These are phyloP conservation scores for Eucalyptus leucophloia DNA, from an alignment of 345 rosid species.

Conservation along the genomic window DNA sequence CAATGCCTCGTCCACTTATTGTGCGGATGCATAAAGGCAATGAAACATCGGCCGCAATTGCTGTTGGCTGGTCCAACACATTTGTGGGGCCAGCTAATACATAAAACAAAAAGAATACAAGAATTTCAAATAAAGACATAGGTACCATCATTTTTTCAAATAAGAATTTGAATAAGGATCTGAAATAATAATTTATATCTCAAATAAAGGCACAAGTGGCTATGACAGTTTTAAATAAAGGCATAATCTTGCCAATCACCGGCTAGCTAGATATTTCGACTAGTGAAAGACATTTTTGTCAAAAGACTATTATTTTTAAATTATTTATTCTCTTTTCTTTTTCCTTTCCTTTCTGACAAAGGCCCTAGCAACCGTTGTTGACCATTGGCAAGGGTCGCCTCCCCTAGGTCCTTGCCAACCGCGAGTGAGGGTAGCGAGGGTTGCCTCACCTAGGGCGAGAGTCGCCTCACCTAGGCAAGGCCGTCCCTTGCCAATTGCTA, in stretches of 20 bases:
- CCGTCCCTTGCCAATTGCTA: accelerated
- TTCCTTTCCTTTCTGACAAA: accelerated
- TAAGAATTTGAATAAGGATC: accelerated
- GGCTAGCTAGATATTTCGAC: too few species aligned
- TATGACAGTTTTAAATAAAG: accelerated
- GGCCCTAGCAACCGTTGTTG: accelerated
- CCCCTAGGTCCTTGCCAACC: accelerated
- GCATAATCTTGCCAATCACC: accelerated
- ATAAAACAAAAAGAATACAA: not conserved
- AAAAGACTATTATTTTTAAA: too few species aligned
- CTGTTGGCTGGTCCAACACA: too few species aligned
- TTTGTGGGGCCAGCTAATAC: not conserved
- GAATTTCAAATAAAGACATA: not conserved
- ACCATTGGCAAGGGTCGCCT: accelerated
- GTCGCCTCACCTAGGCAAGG: too few species aligned
- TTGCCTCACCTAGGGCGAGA: accelerated
- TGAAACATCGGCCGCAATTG: not conserved
- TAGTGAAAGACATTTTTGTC: accelerated
- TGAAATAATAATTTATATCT: too few species aligned
- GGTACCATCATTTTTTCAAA: accelerated
- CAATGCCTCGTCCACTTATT: not conserved
- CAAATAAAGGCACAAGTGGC: too few species aligned
- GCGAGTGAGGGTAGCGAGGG: accelerated
- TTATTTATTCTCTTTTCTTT: too few species aligned
- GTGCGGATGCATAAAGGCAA: not conserved